Evolutionary conservation across 2,329 filamentous ascomycete species (phyloP).

Genomic region (Acrodontium crateriforme): DNA sequence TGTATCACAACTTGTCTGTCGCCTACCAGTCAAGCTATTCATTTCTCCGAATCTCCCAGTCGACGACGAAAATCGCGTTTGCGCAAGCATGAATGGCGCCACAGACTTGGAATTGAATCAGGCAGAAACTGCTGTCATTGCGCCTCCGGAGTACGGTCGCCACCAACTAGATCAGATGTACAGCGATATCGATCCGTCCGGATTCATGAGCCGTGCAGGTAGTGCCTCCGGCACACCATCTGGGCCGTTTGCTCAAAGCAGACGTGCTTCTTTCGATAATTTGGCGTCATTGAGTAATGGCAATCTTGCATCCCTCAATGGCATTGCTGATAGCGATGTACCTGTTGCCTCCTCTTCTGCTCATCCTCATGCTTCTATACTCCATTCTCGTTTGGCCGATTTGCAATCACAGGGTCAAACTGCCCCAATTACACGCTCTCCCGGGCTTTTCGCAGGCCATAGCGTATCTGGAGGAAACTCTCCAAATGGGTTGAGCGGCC

Average conservation of each 20-base stretch:
- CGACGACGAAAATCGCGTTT: slow-evolving; percentile 70
- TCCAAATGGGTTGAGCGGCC: slow-evolving; percentile 12
- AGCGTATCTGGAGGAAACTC: slow-evolving; percentile 21
- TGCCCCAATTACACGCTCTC: slow-evolving; percentile 14
- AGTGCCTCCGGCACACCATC: slow-evolving; percentile 55
- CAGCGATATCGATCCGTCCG: slow-evolving; percentile 66
- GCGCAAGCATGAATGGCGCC: slow-evolving; percentile 30
- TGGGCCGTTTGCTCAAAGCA: slow-evolving; percentile 49
- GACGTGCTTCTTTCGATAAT: slow-evolving; percentile 70
- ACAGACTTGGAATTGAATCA: slow-evolving; percentile 31
- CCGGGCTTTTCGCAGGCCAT: slow-evolving; percentile 13
- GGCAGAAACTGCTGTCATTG: slow-evolving; percentile 47
- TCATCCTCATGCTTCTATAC: slow-evolving; percentile 43
- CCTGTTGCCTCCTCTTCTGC: slow-evolving; percentile 32
- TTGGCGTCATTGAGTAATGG: slow-evolving; percentile 63
- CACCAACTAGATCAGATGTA: slow-evolving; percentile 85
- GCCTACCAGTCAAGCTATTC: slow-evolving; percentile 81
- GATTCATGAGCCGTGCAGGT: slow-evolving; percentile 45
- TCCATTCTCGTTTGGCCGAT: slow-evolving; percentile 55
- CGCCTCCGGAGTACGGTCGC: slow-evolving; percentile 84
- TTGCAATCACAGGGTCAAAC: slow-evolving; percentile 31
- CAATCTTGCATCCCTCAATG: slow-evolving; percentile 53
- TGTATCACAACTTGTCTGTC: slow-evolving; percentile 81
- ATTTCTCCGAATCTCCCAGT: slow-evolving; percentile 89
- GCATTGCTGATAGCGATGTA: slow-evolving; percentile 36